A percentile compares a stretch with the other conserved stretches of the same genome.
Conservation (phyloP, 768 basidiomycete genomes). For the Hypholoma fasciculare region DNA sequence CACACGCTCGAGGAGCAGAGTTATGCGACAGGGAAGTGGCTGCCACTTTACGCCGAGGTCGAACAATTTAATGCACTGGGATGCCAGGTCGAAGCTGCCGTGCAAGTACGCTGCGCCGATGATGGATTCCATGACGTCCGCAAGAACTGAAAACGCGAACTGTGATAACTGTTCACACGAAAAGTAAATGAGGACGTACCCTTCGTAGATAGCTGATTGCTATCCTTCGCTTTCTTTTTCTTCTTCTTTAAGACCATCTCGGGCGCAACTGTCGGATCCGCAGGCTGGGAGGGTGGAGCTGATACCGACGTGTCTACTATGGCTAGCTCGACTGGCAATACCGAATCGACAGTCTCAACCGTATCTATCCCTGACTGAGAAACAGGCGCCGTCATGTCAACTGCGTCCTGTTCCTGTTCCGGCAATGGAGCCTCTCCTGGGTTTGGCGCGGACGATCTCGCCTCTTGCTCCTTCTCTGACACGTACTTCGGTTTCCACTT, state of each 20-base stretch:
- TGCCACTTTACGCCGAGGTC: constrained; percentile 62
- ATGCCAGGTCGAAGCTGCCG: constrained; percentile 61
- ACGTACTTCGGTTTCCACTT: constrained; percentile 54
- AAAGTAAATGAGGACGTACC: constrained; percentile 35
- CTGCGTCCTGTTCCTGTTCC: too few species aligned
- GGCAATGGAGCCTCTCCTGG: background rate
- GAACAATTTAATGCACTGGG: constrained; percentile 60
- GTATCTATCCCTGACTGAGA: too few species aligned
- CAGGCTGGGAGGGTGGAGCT: background rate
- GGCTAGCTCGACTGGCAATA: too few species aligned
- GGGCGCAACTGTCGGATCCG: background rate
- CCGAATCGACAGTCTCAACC: too few species aligned
- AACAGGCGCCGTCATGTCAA: too few species aligned
- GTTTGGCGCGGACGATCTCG: background rate
- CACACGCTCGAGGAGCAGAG: constrained; percentile 42
- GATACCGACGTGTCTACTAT: background rate
- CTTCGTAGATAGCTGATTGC: constrained; percentile 69
- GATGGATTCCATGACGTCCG: constrained; percentile 82
- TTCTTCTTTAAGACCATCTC: constrained; percentile 1
- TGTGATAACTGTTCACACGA: background rate
- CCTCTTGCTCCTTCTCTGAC: background rate
- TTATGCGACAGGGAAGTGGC: constrained; percentile 46
- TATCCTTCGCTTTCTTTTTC: constrained; percentile 24
- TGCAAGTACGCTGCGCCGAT: constrained; percentile 78
- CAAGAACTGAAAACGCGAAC: constrained; percentile 47